Percentiles rank a stretch among this genome's conserved stretches.
phyloP scores from a whole-genome alignment of 2,329 filamentous ascomycete species.

The Cytospora piceae region DNA sequence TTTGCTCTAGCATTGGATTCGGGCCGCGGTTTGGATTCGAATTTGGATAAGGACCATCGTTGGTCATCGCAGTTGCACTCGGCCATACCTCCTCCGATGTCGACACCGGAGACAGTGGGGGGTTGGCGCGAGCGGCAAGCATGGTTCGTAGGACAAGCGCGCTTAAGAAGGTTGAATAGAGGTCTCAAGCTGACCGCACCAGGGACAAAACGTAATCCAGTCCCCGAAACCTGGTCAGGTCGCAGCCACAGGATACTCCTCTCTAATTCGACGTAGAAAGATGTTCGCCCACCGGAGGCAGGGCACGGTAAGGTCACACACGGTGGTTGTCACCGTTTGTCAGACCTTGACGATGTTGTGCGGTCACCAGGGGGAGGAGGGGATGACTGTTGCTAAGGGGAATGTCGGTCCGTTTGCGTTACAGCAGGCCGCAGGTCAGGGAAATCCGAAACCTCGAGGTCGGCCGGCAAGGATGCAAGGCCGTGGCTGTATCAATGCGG shows the following conservation, averaged over 20 bases:
- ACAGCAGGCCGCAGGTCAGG: constrained; percentile 11
- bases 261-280: not conserved
- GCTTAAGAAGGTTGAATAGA: constrained; percentile 10
- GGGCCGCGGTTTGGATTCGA: constrained; percentile 36
- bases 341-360: constrained; percentile 7
- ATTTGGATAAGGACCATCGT: constrained; percentile 56
- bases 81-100: constrained; percentile 85
- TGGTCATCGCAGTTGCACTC: constrained; percentile 62
- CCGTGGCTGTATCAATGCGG: constrained; percentile 17
- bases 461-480: constrained; percentile 18
- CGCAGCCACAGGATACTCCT: constrained; percentile 2
- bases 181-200: constrained; percentile 12
- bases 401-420: constrained; percentile 16
- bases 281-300: not conserved
- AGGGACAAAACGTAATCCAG: constrained; percentile 8
- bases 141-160: constrained; percentile 22
- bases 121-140: constrained; percentile 50
- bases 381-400: constrained; percentile 8
- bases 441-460: constrained; percentile 27
- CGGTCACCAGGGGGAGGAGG: constrained; percentile 1
- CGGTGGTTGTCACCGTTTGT: constrained; percentile 21
- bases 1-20: constrained; percentile 43
- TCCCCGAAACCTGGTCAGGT: constrained; percentile 2
- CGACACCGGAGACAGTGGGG: constrained; percentile 80
- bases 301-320: constrained; percentile 10